These are phyloP conservation scores for Pseudogymnoascus sp. DNA, from an alignment of 2,329 filamentous ascomycete species.

Conservation along the genomic window DNA sequence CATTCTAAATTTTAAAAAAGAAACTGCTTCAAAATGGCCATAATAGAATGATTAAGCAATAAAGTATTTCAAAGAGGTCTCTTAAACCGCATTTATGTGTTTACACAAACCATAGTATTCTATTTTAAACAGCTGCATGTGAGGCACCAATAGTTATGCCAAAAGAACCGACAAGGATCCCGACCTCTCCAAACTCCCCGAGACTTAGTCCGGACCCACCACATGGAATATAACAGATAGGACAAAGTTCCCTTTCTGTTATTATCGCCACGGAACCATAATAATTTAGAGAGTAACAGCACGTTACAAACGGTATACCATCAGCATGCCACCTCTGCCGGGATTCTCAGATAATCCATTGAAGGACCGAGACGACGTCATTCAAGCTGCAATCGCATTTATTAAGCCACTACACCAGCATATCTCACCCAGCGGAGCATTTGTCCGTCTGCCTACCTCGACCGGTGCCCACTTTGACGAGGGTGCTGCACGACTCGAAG, in stretches of 20 bases:
- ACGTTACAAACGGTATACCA: background rate
- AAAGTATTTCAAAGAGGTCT: background rate
- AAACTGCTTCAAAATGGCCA: background rate
- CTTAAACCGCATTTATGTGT: too few species aligned
- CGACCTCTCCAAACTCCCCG: background rate
- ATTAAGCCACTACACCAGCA: slow-evolving; percentile 8
- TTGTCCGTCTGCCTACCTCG: slow-evolving; percentile 5
- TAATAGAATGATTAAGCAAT: background rate
- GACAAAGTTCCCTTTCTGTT: background rate
- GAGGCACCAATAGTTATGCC: slow-evolving; percentile 15
- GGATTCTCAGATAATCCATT: slow-evolving; percentile 16
- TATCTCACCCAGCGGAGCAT: slow-evolving; percentile 8
- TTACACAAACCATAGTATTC: background rate
- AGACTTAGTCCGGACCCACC: background rate
- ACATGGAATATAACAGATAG: background rate
- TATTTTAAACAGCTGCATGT: background rate
- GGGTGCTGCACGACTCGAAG: slow-evolving; percentile 13
- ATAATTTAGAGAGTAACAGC: background rate
- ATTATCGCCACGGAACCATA: background rate
- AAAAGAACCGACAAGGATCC: background rate
- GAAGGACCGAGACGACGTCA: slow-evolving; percentile 3
- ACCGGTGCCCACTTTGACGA: slow-evolving; percentile 13
- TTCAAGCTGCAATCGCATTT: slow-evolving; percentile 6
- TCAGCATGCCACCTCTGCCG: slow-evolving; percentile 16
- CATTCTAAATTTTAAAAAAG: too few species aligned